Evolutionary conservation across 2,329 filamentous ascomycete species (phyloP).

Genomic region (Nothophaeocryptopus gaeumannii): DNA sequence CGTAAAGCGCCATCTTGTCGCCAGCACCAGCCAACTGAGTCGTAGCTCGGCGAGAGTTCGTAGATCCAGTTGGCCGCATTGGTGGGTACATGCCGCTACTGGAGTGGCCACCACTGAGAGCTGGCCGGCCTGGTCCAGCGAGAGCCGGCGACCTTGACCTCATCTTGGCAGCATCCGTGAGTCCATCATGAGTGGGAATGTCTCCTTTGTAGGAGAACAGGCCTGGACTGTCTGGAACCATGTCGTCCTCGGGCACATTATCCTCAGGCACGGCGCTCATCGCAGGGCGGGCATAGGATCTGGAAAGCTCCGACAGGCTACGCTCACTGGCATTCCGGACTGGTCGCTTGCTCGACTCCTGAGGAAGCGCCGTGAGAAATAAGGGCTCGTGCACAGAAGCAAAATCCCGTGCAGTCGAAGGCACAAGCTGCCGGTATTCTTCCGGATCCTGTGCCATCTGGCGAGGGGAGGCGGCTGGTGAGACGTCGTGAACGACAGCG

Average conservation of each 20-base stretch:
- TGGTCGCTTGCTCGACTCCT: constrained; percentile 3
- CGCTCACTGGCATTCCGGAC: constrained; percentile 21
- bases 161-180: constrained; percentile 2
- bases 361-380: background rate
- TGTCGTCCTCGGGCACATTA: constrained; percentile 18
- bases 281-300: constrained; percentile 21
- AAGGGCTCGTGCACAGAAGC: background rate
- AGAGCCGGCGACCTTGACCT: constrained; percentile 12
- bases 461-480: too few relatives aligned
- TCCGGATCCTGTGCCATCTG: too few relatives aligned
- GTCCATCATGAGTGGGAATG: constrained; percentile 22
- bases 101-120: constrained; percentile 13
- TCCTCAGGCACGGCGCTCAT: constrained; percentile 30
- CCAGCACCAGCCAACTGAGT: constrained; percentile 11
- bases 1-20: too few relatives aligned
- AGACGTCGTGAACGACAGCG: too few relatives aligned
- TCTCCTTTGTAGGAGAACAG: constrained; percentile 30
- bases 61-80: constrained; percentile 4
- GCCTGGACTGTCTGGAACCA: constrained; percentile 12
- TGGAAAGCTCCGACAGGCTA: constrained; percentile 23
- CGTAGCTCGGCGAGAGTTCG: constrained; percentile 11
- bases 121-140: constrained; percentile 3
- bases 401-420: constrained; percentile 5
- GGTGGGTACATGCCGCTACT: constrained; percentile 6
- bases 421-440: too few relatives aligned